These are phyloP conservation scores for Glebionis coronaria DNA, from an alignment of 129 eudicot genomes.

Conservation along the genomic window DNA sequence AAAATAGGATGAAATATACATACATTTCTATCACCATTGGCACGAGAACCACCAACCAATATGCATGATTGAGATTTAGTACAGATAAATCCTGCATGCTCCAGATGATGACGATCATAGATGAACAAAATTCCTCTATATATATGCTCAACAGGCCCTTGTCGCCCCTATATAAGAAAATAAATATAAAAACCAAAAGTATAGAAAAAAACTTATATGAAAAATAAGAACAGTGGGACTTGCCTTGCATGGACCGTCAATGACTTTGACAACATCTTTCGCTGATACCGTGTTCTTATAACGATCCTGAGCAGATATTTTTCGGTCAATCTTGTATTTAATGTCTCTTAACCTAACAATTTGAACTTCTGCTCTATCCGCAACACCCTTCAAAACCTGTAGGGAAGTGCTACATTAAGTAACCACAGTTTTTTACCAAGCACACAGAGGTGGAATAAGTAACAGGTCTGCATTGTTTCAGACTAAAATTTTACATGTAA, in stretches of 20 bases:
- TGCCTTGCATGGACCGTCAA: constrained; percentile 90
- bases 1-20: constrained; percentile 20
- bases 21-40: constrained; percentile 79
- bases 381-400: constrained; percentile 92
- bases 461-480: background rate
- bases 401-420: constrained; percentile 15
- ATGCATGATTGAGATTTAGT: constrained; percentile 83
- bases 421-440: constrained; percentile 3
- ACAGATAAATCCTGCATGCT: constrained; percentile 98
- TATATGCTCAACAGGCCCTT: constrained; percentile 94
- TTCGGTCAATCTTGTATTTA: constrained; percentile 78
- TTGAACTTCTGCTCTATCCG: constrained; percentile 86
- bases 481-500: background rate
- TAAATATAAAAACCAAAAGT: background rate
- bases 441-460: background rate
- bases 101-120: constrained; percentile 92
- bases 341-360: constrained; percentile 88
- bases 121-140: constrained; percentile 69
- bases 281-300: constrained; percentile 62
- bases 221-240: constrained; percentile 14
- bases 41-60: constrained; percentile 83
- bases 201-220: background rate
- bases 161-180: constrained; percentile 63
- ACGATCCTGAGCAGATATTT: constrained; percentile 65
- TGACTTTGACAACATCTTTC: constrained; percentile 88